phyloP scores from a whole-genome alignment of 345 rosid genomes.

The Reutealis trisperma region DNA sequence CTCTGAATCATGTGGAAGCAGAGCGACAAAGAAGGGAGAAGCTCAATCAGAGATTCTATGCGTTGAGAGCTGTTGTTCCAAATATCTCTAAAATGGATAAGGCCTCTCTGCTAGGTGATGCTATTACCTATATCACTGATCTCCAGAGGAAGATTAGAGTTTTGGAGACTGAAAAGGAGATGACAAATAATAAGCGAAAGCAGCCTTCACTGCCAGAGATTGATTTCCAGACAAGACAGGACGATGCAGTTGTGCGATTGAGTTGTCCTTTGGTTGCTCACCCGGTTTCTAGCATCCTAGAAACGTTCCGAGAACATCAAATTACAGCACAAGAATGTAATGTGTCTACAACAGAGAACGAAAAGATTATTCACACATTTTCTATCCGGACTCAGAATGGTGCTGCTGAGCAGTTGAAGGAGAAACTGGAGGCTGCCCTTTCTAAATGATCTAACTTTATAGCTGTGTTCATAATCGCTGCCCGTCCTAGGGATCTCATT shows the following conservation, averaged over 20 bases:
- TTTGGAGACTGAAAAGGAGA: conserved; percentile 75
- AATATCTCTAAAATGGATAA: conserved; percentile 97
- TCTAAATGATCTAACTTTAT: conserved; percentile 40
- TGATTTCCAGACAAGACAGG: conserved; percentile 71
- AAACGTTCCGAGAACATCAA: conserved; percentile 69
- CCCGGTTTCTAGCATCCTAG: conserved; percentile 64
- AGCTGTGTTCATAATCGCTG: conserved; percentile 1
- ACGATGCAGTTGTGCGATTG: conserved; percentile 70
- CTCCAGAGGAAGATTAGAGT: conserved; percentile 72
- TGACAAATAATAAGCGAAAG: conserved; percentile 43
- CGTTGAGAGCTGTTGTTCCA: conserved; percentile 86
- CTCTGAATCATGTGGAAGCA: conserved; percentile 93
- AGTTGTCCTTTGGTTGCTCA: conserved; percentile 77
- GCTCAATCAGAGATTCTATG: conserved; percentile 95
- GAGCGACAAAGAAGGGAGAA: conserved; percentile 95
- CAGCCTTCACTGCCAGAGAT: conserved; percentile 53
- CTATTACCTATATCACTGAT: conserved; percentile 78
- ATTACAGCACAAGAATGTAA: conserved; percentile 55
- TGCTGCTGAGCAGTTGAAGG: conserved; percentile 79
- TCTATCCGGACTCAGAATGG: conserved; percentile 63
- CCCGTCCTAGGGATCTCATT: not conserved
- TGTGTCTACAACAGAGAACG: conserved; percentile 58
- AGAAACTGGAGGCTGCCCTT: conserved; percentile 67
- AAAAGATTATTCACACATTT: conserved; percentile 75
- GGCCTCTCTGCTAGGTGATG: conserved; percentile 90